Percentiles rank a stretch among this genome's conserved stretches.
Conservation (phyloP, 2,329 filamentous ascomycete species). For the Fusarium decemcellulare region DNA sequence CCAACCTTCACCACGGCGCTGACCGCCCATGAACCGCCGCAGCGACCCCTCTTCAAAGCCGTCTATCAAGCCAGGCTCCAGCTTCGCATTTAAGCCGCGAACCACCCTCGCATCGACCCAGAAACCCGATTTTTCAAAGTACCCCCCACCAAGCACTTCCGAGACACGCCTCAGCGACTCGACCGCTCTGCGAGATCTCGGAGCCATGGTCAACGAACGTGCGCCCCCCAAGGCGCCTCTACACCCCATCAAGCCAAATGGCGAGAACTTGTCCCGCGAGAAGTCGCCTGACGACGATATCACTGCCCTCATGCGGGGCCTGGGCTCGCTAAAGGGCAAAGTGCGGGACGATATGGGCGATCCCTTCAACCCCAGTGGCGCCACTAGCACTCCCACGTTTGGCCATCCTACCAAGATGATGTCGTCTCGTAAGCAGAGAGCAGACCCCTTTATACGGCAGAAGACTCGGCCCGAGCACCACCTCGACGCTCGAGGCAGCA, state of each 20-base stretch:
- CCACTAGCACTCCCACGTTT: conserved; percentile 48
- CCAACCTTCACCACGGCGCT: conserved; percentile 28
- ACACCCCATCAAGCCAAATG: conserved; percentile 55
- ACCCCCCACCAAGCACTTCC: conserved; percentile 18
- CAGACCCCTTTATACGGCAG: conserved; percentile 68
- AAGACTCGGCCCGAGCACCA: conserved; percentile 72
- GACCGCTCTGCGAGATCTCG: conserved; percentile 35
- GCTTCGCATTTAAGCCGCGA: conserved; percentile 42
- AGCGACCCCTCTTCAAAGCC: conserved; percentile 15
- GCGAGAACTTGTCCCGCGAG: conserved; percentile 45
- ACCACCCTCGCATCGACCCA: conserved; percentile 32
- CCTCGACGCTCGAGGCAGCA: conserved; percentile 54
- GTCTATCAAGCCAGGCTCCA: conserved; percentile 32
- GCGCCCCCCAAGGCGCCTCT: conserved; percentile 60
- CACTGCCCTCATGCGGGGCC: conserved; percentile 50
- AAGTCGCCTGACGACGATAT: conserved; percentile 53
- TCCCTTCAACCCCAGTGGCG: conserved; percentile 25
- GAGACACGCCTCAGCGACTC: conserved; percentile 23
- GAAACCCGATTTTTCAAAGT: conserved; percentile 36
- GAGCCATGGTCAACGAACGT: conserved; percentile 63
- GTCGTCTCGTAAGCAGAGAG: conserved; percentile 69
- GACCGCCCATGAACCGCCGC: conserved; percentile 26
- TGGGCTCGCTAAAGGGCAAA: conserved; percentile 45
- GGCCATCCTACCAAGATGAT: conserved; percentile 60
- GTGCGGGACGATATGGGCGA: conserved; percentile 32